These are phyloP conservation scores for Symbiotaphrina buchneri DNA, from an alignment of 495 filamentous ascomycete species.

Conservation along the genomic window DNA sequence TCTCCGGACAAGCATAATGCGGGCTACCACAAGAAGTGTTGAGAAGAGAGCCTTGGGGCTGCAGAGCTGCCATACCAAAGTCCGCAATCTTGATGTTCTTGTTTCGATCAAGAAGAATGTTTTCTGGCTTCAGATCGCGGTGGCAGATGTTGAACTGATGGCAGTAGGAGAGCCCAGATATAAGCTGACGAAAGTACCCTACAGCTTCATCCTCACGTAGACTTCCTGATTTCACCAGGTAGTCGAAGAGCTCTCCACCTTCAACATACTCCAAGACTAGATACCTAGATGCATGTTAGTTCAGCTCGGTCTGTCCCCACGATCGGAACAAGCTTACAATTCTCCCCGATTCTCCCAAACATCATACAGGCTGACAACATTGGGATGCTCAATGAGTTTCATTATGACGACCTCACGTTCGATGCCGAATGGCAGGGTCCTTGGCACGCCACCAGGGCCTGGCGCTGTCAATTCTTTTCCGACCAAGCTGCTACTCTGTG, in stretches of 20 bases:
- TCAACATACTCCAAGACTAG: conserved; percentile 92
- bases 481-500: conserved; percentile 54
- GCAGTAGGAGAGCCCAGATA: conserved; percentile 77
- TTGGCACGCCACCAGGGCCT: conserved; percentile 21
- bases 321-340: conserved; percentile 39
- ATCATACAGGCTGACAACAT: conserved; percentile 79
- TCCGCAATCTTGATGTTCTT: conserved; percentile 78
- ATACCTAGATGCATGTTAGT: conserved; percentile 35
- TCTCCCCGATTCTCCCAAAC: conserved; percentile 92
- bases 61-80: conserved; percentile 92
- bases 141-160: conserved; percentile 90
- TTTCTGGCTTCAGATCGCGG: conserved; percentile 91
- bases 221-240: conserved; percentile 41
- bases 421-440: conserved; percentile 61
- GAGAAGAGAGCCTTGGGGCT: conserved; percentile 52
- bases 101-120: conserved; percentile 59
- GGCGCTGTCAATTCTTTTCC: conserved; percentile 34
- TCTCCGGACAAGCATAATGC: conserved; percentile 86
- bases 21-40: conserved; percentile 86
- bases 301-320: too few relatives aligned
- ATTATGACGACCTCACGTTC: conserved; percentile 90
- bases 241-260: conserved; percentile 73
- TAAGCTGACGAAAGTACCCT: conserved; percentile 74
- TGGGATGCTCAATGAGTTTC: conserved; percentile 82
- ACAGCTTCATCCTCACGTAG: conserved; percentile 62